Conservation (phyloP, 164 flowering plant genomes). For the Pachysandra terminalis region DNA sequence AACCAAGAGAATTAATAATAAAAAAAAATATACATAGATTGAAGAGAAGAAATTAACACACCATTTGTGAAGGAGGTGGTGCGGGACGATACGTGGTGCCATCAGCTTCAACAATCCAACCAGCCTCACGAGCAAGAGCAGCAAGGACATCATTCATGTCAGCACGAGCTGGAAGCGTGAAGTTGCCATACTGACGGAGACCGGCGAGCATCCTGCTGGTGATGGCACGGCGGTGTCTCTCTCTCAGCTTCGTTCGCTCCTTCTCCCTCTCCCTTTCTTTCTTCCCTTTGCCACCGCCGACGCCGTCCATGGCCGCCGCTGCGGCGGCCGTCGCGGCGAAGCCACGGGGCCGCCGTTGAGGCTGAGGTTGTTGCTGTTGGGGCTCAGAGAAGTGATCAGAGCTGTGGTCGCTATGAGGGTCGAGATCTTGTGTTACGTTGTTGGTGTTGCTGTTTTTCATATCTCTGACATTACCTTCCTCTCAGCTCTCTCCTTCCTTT, state of each 20-base stretch:
- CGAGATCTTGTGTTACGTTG: conserved; percentile 29
- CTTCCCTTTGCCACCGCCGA: conserved; percentile 32
- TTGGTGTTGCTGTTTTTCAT: conserved; percentile 2
- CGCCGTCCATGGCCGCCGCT: conserved; percentile 9
- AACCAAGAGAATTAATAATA: neutral
- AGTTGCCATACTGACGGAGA: conserved; percentile 68
- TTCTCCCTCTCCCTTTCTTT: conserved; percentile 72
- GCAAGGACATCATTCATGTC: conserved; percentile 83
- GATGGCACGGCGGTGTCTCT: conserved; percentile 70
- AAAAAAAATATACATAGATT: conserved; percentile 3
- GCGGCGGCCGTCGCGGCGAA: conserved; percentile 52
- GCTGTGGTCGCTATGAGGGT: conserved; percentile 28
- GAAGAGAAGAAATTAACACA: conserved; percentile 6
- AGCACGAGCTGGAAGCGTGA: conserved; percentile 71
- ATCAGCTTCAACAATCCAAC: conserved; percentile 76
- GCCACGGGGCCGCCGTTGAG: conserved; percentile 55
- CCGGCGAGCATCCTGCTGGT: conserved; percentile 75
- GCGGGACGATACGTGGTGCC: conserved; percentile 63
- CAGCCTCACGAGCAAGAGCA: conserved; percentile 73
- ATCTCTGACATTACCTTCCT: neutral
- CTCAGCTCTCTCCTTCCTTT: conserved; percentile 2
- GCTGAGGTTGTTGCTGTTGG: conserved; percentile 19
- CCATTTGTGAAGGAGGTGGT: conserved; percentile 31
- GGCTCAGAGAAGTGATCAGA: conserved; percentile 23
- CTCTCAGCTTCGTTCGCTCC: conserved; percentile 69